phyloP scores from a whole-genome alignment of 2,329 filamentous ascomycete species.

The Apiospora marii region DNA sequence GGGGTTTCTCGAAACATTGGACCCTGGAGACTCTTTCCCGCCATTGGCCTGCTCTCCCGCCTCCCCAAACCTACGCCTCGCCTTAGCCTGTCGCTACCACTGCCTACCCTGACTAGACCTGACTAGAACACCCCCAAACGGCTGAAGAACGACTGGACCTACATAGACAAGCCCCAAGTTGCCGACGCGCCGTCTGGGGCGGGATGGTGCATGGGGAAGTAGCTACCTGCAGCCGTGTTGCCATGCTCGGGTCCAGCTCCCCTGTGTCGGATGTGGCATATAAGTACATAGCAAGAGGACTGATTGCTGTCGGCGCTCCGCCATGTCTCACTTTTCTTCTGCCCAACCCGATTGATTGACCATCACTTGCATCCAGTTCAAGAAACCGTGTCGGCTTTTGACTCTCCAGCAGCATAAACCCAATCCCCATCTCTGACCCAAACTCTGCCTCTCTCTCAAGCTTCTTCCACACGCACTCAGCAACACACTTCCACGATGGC shows the following conservation, averaged over 20 bases:
- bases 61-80: not conserved
- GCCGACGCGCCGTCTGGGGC: conserved; percentile 2
- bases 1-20: not conserved
- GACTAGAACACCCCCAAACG: conserved; percentile 11
- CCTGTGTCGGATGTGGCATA: not conserved
- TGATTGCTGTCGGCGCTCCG: not conserved
- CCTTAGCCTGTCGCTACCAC: not conserved
- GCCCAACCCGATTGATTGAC: not conserved
- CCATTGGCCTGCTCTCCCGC: conserved; percentile 12
- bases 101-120: not conserved
- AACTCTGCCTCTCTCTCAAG: not conserved
- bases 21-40: not conserved
- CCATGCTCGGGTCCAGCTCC: not conserved
- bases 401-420: not conserved
- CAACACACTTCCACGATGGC: conserved; percentile 43
- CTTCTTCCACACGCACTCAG: not conserved
- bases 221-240: not conserved
- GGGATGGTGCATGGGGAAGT: not conserved
- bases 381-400: not conserved
- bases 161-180: not conserved
- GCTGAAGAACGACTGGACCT: not conserved
- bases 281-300: not conserved
- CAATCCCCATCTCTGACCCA: not conserved
- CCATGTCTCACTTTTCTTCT: conserved; percentile 12
- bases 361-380: not conserved